Evolutionary conservation across 768 basidiomycete genomes (phyloP).

Genomic region (Russula brevipes): DNA sequence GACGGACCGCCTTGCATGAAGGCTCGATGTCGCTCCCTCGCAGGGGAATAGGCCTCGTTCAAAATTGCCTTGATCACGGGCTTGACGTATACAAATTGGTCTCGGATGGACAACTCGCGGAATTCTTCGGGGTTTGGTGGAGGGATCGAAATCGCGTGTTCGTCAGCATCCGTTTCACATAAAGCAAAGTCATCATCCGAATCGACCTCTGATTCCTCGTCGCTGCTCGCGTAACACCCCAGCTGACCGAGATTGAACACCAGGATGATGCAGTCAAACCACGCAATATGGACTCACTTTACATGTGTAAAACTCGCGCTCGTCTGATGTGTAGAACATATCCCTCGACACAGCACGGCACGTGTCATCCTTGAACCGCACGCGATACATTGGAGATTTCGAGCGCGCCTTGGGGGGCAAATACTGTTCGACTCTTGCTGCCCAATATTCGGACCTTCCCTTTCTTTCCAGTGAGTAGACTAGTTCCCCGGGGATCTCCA

Average conservation of each 20-base stretch:
- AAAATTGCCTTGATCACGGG: conserved; percentile 58
- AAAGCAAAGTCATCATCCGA: conserved; percentile 26
- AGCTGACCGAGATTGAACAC: conserved; percentile 34
- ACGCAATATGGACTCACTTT: conserved; percentile 37
- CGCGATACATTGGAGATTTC: conserved; percentile 44
- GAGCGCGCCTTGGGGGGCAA: conserved; percentile 38
- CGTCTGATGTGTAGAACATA: conserved; percentile 53
- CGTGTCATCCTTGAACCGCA: conserved; percentile 56
- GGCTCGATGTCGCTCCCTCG: conserved; percentile 40
- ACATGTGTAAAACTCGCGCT: conserved; percentile 61
- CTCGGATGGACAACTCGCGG: conserved; percentile 42
- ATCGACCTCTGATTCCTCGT: conserved; percentile 31
- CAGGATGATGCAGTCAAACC: not conserved
- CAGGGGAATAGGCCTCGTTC: conserved; percentile 51
- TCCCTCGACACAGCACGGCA: conserved; percentile 40
- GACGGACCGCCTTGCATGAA: conserved; percentile 57
- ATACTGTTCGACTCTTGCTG: conserved; percentile 54
- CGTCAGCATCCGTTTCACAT: conserved; percentile 34
- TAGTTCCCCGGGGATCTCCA: conserved; percentile 64
- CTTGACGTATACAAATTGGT: conserved; percentile 64
- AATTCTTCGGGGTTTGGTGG: conserved; percentile 44
- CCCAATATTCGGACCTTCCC: conserved; percentile 50
- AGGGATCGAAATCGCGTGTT: conserved; percentile 40
- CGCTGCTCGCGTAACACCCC: conserved; percentile 51
- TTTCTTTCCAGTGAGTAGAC: conserved; percentile 48